Base-by-base conservation (phyloP, 441 rosid species). In the Pelargonium citronellum region DNA sequence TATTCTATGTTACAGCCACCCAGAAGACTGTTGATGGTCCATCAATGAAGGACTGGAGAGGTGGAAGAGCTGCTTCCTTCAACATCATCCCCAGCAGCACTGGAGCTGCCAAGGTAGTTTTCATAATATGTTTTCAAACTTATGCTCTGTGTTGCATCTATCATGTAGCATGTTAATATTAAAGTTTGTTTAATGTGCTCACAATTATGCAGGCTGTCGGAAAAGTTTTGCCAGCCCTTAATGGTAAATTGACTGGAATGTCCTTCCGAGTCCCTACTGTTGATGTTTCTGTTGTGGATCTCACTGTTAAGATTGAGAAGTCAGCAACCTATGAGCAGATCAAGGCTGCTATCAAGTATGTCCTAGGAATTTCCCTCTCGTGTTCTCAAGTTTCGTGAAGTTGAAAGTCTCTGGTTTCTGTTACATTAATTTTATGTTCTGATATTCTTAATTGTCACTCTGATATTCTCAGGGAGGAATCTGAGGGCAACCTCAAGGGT, bases 51-150 rank as follows among this genome's bases (percentile, higher is more conserved):
- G 97, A 91, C 85, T 89, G 97, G 97, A 89, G 97, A 81, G 97
- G 95, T 79, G 97, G 97, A 46, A 89, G 97, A 67, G 90, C 95
- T 37, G 95, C 97, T 63, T 91, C 97, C 69, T 91, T 89, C 81
- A 91, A 91, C 86, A 91, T 91, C 77, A 91, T 91, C 77, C 95
- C 92, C 55, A 85, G 91, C 89, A 91, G 90, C 85, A 91, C 97
- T 3, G 95, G 97, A 15, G 97, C 97, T 73, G 95, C 97, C 61
- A 91, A 91, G 94, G 92, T 85, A 70, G 3, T 22, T 7, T 12
- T 60, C 13, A 49, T 55, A 24, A 22, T 4, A n/a, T 27, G 30
- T 12, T 11, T 55, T 44, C 27, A 20, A 7, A 2, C 11, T 15
- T 43, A 5, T 9, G 58, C 44, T 27, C 13, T 37, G 20, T 34